These are phyloP conservation scores for Linum tenue DNA, from an alignment of 345 rosid genomes.

Conservation along the genomic window DNA sequence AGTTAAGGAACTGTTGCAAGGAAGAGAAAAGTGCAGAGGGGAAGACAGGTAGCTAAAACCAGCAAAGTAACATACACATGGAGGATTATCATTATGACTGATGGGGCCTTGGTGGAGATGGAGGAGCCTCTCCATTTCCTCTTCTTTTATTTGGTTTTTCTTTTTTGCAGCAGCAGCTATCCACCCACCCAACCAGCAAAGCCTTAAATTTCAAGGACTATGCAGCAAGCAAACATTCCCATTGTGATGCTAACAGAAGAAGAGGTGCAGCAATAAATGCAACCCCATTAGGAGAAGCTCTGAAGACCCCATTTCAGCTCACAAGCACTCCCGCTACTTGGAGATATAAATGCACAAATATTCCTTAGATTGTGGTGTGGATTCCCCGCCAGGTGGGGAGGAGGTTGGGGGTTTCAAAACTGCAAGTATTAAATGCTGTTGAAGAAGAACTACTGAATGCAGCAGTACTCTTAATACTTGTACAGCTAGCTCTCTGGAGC, in stretches of 20 bases:
- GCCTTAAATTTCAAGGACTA: background rate
- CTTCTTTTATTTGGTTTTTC: background rate
- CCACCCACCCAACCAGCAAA: background rate
- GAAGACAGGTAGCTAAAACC: slow-evolving; percentile 22
- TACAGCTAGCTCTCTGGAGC: slow-evolving; percentile 12
- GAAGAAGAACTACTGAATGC: slow-evolving; percentile 14
- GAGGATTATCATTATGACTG: slow-evolving; percentile 13
- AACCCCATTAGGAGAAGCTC: slow-evolving; percentile 25
- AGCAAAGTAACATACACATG: slow-evolving; percentile 48
- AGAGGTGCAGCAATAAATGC: slow-evolving; percentile 33
- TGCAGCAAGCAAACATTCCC: slow-evolving; percentile 30
- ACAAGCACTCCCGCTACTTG: background rate
- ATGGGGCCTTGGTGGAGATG: slow-evolving; percentile 50
- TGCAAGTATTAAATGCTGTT: slow-evolving; percentile 35
- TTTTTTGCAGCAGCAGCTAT: background rate
- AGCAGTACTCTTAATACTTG: background rate
- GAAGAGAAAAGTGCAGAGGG: slow-evolving; percentile 12
- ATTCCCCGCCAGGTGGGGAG: slow-evolving; percentile 10
- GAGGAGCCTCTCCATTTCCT: slow-evolving; percentile 57
- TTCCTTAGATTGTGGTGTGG: slow-evolving; percentile 22
- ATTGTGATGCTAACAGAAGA: slow-evolving; percentile 26
- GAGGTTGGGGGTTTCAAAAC: slow-evolving; percentile 23
- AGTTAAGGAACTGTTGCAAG: slow-evolving; percentile 20
- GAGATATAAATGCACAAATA: slow-evolving; percentile 9
- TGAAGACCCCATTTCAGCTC: slow-evolving; percentile 31